Evolutionary conservation across 345 rosid species (phyloP).

Genomic region (Gossypium herbaceum): DNA sequence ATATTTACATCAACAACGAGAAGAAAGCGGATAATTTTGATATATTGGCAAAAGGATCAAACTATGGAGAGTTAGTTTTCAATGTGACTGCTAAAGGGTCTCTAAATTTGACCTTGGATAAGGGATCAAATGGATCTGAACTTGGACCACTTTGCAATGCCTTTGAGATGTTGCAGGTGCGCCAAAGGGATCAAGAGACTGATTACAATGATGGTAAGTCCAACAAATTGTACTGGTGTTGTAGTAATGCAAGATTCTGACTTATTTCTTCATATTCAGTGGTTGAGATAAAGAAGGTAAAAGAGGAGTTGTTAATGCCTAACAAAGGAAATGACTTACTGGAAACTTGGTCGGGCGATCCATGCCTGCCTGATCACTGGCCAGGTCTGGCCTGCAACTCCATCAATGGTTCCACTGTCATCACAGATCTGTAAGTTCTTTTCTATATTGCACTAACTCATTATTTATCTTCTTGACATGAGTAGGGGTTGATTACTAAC

Average conservation of each 20-base stretch:
- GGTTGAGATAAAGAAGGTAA: slow-evolving; percentile 32
- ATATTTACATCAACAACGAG: slow-evolving; percentile 41
- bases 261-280: slow-evolving; percentile 24
- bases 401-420: slow-evolving; percentile 25
- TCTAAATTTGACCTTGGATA: slow-evolving; percentile 51
- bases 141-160: slow-evolving; percentile 64
- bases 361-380: slow-evolving; percentile 56
- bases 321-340: slow-evolving; percentile 28
- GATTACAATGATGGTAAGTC: slow-evolving; percentile 38
- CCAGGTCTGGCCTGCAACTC: slow-evolving; percentile 41
- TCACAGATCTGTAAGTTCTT: slow-evolving; percentile 49
- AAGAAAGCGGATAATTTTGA: slow-evolving; percentile 31
- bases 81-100: slow-evolving; percentile 36
- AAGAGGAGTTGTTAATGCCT: slow-evolving; percentile 24
- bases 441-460: background rate
- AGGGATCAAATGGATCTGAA: slow-evolving; percentile 32
- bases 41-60: slow-evolving; percentile 33
- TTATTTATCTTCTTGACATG: background rate
- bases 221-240: background rate
- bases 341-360: slow-evolving; percentile 65
- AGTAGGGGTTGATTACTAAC: no score
- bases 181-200: slow-evolving; percentile 29
- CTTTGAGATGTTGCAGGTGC: slow-evolving; percentile 53
- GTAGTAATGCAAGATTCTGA: background rate
- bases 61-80: slow-evolving; percentile 31